These are phyloP conservation scores for Alloascoidea hylecoeti DNA, from an alignment of 805 yeast species.

Conservation along the genomic window DNA sequence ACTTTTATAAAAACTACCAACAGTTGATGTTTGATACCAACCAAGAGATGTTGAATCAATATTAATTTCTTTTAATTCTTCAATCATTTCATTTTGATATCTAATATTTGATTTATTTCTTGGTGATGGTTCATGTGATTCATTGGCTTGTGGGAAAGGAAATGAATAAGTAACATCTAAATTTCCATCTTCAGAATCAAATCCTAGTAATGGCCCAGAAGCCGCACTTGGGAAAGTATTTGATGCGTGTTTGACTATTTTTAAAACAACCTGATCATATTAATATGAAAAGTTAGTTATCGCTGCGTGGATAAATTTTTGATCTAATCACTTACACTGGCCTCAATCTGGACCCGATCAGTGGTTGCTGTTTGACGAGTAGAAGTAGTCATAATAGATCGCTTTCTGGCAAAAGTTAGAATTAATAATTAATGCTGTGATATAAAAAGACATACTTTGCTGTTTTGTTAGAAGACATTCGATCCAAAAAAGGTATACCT, in stretches of 20 bases:
- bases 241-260: conserved; percentile 53
- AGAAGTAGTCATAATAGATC: no score
- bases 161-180: conserved; percentile 41
- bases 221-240: conserved; percentile 47
- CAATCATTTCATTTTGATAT: conserved; percentile 56
- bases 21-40: conserved; percentile 61
- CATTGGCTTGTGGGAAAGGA: conserved; percentile 45
- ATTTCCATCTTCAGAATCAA: conserved; percentile 41
- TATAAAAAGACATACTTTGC: no score
- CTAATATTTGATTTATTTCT: conserved; percentile 46
- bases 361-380: no score
- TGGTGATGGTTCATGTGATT: conserved; percentile 49
- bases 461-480: no score
- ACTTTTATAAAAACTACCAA: conserved; percentile 57
- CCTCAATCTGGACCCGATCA: conserved; percentile 1
- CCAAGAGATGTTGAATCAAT: conserved; percentile 64
- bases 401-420: no score
- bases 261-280: conserved; percentile 27
- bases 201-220: conserved; percentile 65
- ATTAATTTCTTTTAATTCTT: conserved; percentile 45
- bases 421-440: no score
- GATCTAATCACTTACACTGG: background rate
- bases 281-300: background rate
- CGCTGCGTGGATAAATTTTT: background rate
- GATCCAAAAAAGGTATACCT: no score